Evolutionary conservation across 345 rosid genomes (phyloP).

Genomic region (Anastatica hierochuntica): DNA sequence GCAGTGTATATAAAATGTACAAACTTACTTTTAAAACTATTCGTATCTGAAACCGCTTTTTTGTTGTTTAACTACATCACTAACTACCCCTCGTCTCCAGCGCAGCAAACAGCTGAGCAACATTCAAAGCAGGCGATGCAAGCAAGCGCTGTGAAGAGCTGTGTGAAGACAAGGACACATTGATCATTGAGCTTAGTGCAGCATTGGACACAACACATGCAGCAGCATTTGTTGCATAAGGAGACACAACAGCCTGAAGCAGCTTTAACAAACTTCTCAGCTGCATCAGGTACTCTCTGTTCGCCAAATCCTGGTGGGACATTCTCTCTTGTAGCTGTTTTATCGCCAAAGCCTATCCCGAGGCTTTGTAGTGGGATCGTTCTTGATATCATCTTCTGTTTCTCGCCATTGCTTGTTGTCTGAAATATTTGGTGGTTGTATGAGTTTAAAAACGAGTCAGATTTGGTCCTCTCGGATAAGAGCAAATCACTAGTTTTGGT

Average conservation of each 20-base stretch:
- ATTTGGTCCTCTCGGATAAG: neutral
- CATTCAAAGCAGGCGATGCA: conserved; percentile 76
- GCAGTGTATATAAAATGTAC: conserved; percentile 16
- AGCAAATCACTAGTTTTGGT: neutral
- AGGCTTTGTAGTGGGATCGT: conserved; percentile 33
- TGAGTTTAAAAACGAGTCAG: neutral
- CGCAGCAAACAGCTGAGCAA: conserved; percentile 58
- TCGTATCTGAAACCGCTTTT: neutral
- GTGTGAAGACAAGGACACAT: conserved; percentile 45
- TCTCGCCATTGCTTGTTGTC: conserved; percentile 30
- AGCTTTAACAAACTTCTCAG: conserved; percentile 64
- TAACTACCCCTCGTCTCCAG: conserved; percentile 36
- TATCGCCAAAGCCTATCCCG: conserved; percentile 62
- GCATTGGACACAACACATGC: conserved; percentile 74
- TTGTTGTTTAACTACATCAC: no score
- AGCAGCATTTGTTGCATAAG: conserved; percentile 55
- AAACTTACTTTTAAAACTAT: conserved; percentile 19
- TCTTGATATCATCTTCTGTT: conserved; percentile 28
- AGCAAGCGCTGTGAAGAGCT: conserved; percentile 54
- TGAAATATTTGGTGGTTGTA: neutral
- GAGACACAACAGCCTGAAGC: conserved; percentile 64
- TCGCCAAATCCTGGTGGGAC: conserved; percentile 46
- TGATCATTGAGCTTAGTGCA: conserved; percentile 62
- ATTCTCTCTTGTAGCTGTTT: conserved; percentile 55
- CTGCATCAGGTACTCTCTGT: conserved; percentile 58